These are phyloP conservation scores for Nematocida major DNA, from an alignment of 371 early-diverging fungal species.

Conservation along the genomic window DNA sequence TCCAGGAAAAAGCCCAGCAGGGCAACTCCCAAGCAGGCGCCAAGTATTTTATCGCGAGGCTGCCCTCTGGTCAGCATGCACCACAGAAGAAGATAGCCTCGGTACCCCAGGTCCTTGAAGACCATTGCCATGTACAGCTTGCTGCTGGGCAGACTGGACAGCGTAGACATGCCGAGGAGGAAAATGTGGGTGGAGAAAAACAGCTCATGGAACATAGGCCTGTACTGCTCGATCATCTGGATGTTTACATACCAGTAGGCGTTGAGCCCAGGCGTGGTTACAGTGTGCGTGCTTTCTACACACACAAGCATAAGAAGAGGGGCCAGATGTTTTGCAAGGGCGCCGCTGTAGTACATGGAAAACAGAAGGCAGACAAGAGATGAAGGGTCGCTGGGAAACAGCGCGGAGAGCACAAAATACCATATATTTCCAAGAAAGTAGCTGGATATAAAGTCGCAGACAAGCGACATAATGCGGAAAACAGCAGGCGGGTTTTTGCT, in stretches of 20 bases:
- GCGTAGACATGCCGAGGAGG: background rate
- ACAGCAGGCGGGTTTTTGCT: background rate
- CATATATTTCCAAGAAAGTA: background rate
- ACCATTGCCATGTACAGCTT: slow-evolving; percentile 17
- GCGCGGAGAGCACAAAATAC: slow-evolving; percentile 6
- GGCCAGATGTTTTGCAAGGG: background rate
- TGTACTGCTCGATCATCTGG: slow-evolving; percentile 35
- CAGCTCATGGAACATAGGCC: background rate
- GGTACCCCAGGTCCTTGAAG: slow-evolving; percentile 36
- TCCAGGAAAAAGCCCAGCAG: background rate
- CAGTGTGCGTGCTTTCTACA: slow-evolving; percentile 8
- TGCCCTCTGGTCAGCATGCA: background rate
- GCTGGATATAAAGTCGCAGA: background rate
- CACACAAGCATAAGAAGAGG: background rate
- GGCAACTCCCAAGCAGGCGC: background rate
- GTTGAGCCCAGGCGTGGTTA: slow-evolving; percentile 22
- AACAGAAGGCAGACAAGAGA: background rate
- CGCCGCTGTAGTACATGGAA: background rate
- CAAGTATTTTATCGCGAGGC: background rate
- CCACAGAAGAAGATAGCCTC: slow-evolving; percentile 38
- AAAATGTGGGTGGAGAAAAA: slow-evolving; percentile 24
- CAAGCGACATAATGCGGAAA: background rate
- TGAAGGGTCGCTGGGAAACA: background rate
- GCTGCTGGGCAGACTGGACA: background rate
- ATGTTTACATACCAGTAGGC: slow-evolving; percentile 48